Evolutionary conservation across 2,329 filamentous ascomycete species (phyloP), one percentile per base, ranked within the genome.

Genomic region (Diaporthe sp.): DNA sequence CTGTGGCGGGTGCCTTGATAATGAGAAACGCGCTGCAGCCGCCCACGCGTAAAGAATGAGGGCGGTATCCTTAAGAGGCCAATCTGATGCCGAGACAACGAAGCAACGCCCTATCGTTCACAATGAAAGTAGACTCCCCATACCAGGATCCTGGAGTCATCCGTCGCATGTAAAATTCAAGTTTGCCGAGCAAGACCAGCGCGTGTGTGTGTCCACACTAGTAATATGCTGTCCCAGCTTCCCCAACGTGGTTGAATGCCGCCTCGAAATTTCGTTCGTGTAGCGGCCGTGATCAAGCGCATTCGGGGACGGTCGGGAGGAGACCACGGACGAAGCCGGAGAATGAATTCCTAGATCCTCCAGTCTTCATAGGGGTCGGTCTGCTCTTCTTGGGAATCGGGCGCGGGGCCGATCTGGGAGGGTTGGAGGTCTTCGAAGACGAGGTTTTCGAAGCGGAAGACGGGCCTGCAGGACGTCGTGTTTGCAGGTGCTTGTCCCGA

Each of bases 381-480:
- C 69, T 77, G 75, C 69, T 74, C 69, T 77, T 77, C 73, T 75
- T 75, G 28, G 70, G 51, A 58, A 77, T 75, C 75, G 75, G 73
- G 71, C 73, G 75, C 57, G 75, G 61, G 69, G 69, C 65, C 73
- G 75, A 73, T 61, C 67, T 75, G 78, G 79, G 80, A 78, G 78
- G 80, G 73, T 81, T 82, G 81, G 84, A 28, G 17, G 49, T 55
- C 58, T 70, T 76, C 78, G 79, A 80, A 78, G 78, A 80, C 72
- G 82, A 83, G 81, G 85, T 81, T 82, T 87, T 85, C 83, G 82
- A 82, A 76, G 84, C 82, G 84, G 85, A 86, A 87, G 89, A 92
- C 90, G 90, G 90, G 90, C 89, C 90, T 89, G 88, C 88, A 88
- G 89, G 89, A 85, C 82, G 84, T 81, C 86, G 84, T 79, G 82